Base-by-base conservation (phyloP, 2,329 filamentous ascomycete species). In the Passalora sequoiae region DNA sequence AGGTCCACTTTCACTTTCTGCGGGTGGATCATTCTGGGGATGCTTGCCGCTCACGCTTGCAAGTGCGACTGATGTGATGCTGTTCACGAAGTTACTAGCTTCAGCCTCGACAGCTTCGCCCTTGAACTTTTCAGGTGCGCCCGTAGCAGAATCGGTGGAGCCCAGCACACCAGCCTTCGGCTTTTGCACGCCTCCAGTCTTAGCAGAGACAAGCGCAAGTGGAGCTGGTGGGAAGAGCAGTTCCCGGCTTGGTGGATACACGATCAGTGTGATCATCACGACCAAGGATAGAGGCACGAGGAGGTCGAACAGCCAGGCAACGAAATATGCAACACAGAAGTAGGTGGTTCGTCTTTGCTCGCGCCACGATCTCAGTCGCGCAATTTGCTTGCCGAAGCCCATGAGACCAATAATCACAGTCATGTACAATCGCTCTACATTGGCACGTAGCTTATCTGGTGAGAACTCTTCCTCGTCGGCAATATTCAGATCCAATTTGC, bases 51-150 rank as follows among this genome's bases (percentile, higher is more conserved):
- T 80, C 2, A 85, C 86, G 53, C 83, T 86, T 36, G 82, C 83
- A 13, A 91, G 67, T 1, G 85, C 82, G 4, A 92, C 78, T 21
- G 79, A 75, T 6, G 82, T 79, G 40, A 92, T 80, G 24, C 81
- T 78, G 41, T 82, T 83, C 46, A 92, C 81, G 49, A 94, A 83
- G 60, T 88, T 89, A 55, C 77, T 83, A 1, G 88, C 88, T 62
- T 94, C 87, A 48, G 85, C 78, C 61, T 94, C 87, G 1, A 88
- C 84, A 0, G 86, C 85, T 61, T 92, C 86, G 19, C 88, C 87
- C 60, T 87, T 83, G 66, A 87, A 78, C 53, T 87, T 86, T 61
- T 94, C 86, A 0, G 86, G 83, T 0, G 87, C 87, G 1, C 87
- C 88, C 0, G 87, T 94, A 0, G 84, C 75, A 44, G 83, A 88